Evolutionary conservation across 2,329 filamentous ascomycete genomes (phyloP).

Genomic region (Microascus cirrosus): DNA sequence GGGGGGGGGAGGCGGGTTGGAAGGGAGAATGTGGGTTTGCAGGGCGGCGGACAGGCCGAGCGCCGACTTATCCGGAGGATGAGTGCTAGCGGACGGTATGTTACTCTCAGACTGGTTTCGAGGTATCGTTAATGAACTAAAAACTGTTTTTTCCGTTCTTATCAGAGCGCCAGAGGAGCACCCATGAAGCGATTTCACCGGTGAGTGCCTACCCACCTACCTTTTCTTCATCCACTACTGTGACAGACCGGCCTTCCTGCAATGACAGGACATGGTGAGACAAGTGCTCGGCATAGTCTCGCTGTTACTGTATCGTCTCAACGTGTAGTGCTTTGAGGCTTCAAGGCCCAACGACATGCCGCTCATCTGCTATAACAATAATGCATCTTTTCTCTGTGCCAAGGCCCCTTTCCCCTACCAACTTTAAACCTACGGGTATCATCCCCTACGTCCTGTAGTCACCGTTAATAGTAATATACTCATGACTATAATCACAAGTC

Average conservation of each 20-base stretch:
- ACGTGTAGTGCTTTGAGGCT: background rate
- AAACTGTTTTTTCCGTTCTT: background rate
- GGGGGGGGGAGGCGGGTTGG: background rate
- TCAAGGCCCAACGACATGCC: background rate
- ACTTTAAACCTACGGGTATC: background rate
- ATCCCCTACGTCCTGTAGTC: constrained; percentile 51
- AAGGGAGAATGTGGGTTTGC: background rate
- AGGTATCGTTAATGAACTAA: background rate
- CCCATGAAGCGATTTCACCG: background rate
- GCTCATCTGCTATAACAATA: background rate
- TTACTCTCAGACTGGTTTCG: background rate
- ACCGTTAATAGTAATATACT: constrained; percentile 62
- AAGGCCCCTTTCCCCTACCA: background rate
- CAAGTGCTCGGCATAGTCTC: background rate
- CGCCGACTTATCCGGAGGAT: background rate
- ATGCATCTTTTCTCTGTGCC: background rate
- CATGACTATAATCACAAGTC: constrained; percentile 81
- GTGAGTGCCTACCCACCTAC: background rate
- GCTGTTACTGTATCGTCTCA: background rate
- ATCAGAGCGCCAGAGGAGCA: background rate
- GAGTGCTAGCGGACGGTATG: background rate
- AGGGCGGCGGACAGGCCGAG: background rate
- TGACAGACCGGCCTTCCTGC: background rate
- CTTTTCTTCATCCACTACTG: background rate
- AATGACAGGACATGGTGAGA: background rate